Percentiles rank a stretch among this genome's conserved stretches.
Conservation (phyloP, 176 grass and related monocot species). For the Triticum urartu region DNA sequence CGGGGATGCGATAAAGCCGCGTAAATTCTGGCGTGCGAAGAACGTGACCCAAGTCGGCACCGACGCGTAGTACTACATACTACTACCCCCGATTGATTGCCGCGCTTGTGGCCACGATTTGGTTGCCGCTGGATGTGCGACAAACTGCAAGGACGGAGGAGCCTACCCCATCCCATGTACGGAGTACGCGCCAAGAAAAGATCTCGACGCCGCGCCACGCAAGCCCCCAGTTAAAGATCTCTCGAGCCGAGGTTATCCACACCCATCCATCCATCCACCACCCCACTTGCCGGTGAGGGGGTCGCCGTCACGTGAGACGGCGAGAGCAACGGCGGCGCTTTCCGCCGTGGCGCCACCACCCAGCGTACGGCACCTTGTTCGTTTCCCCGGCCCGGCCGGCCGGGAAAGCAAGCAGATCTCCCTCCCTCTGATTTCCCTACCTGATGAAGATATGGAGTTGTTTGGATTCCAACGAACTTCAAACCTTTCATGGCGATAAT, state of each 20-base stretch:
- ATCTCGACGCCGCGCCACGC: not conserved
- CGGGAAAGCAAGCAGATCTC: not conserved
- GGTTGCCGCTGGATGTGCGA: not conserved
- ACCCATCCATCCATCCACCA: not conserved
- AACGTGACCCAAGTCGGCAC: not conserved
- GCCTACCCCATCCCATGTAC: not conserved
- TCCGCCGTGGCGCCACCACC: not conserved
- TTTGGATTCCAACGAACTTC: not conserved
- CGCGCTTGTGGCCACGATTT: not conserved
- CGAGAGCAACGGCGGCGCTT: not conserved
- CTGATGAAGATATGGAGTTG: not conserved
- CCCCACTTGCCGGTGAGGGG: not conserved
- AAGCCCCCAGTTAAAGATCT: not conserved
- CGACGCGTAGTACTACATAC: not conserved
- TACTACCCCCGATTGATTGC: not conserved
- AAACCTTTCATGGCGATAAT: not conserved
- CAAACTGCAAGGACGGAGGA: not conserved
- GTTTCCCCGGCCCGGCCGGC: not conserved
- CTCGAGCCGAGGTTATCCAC: not conserved
- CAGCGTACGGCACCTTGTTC: not conserved
- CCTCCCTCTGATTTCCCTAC: not conserved
- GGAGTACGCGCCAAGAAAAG: not conserved
- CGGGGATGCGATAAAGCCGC: not conserved
- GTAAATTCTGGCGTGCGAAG: not conserved
- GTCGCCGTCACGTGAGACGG: slow-evolving; percentile 7